Base-by-base conservation (phyloP, 177 flowering plant genomes). In the Vitis hybrid region DNA sequence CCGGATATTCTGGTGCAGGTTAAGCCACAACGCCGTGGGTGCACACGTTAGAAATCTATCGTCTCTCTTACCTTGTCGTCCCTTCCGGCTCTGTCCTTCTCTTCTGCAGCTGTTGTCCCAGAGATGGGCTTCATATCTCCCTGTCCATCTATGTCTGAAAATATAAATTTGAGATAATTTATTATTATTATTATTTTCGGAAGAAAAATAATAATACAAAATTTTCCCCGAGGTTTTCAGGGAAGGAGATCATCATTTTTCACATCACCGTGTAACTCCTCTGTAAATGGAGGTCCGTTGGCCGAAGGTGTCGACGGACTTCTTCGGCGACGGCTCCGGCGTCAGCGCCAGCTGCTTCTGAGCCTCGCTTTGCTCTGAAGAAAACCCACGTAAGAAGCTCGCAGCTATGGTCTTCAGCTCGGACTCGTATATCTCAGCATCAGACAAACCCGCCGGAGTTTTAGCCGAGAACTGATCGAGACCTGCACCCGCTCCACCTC, bases 21-120 rank as follows among this genome's bases (percentile, higher is more conserved):
- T 54, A 13, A 54, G 16, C 16, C 56, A 54, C 16, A 0, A 10
- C 16, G 3, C 62, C 15, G 24, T n/a, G 46, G 21, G 49, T 35
- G 79, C 63, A 69, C 62, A 75, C 19, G 71, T 62, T 74, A 73
- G 76, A 30, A 40, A n/a, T 55, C 50, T 27, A 2, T 27, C 46
- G 46, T 35, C 6, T 5, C 46, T 27, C 46, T 64, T 50, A 91
- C 97, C 97, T 90, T 91, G 94, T 68, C 97, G 76, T 73, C 97
- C 97, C 75, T 89, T 91, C 73, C 97, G 76, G 64, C 87, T 88
- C 72, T 91, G 97, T 27, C 97, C 97, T 83, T 89, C 94, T 79
- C 94, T 84, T 78, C 93, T 81, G 81, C 94, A 89, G 66, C 90
- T 91, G 72, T 91, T 91, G 64, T 91, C 97, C 97, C 97, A 91